These are phyloP conservation scores for Grifola frondosa DNA, from an alignment of 1,284 basidiomycete species.

Conservation along the genomic window DNA sequence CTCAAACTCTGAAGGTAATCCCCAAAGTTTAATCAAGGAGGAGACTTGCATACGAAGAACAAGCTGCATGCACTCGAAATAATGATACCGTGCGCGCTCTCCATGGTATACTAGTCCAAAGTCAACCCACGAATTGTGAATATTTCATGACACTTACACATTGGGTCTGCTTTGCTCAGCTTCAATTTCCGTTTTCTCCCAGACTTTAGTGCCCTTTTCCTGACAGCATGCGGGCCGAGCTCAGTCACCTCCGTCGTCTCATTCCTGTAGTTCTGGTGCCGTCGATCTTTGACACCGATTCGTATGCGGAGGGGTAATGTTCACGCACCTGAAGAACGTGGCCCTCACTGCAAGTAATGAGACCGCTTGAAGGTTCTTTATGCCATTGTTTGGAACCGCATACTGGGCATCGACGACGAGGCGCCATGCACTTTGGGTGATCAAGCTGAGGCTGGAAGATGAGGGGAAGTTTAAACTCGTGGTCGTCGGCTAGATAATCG, in stretches of 20 bases:
- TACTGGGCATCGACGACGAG: slow-evolving; percentile 56
- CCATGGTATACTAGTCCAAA: slow-evolving; percentile 73
- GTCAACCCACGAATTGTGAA: neutral
- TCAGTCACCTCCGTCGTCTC: slow-evolving; percentile 65
- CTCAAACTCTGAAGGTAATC: slow-evolving; percentile 77
- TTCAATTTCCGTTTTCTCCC: slow-evolving; percentile 48
- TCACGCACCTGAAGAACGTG: slow-evolving; percentile 75
- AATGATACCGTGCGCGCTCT: slow-evolving; percentile 69
- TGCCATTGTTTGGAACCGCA: slow-evolving; percentile 81
- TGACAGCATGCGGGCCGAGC: slow-evolving; percentile 55
- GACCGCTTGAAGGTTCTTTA: slow-evolving; percentile 69
- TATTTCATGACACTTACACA: slow-evolving; percentile 41
- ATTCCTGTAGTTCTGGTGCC: slow-evolving; percentile 69
- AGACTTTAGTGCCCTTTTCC: slow-evolving; percentile 62
- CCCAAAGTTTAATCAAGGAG: slow-evolving; percentile 65
- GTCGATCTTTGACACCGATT: too few species aligned
- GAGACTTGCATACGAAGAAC: slow-evolving; percentile 74
- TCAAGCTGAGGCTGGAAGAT: neutral
- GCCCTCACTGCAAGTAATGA: slow-evolving; percentile 75
- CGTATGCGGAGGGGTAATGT: too few species aligned
- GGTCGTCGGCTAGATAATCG: slow-evolving; percentile 29
- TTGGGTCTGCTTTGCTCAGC: slow-evolving; percentile 52
- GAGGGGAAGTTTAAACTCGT: neutral
- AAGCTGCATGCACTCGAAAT: slow-evolving; percentile 80
- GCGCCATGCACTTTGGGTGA: slow-evolving; percentile 40